Base-by-base conservation (phyloP, 345 rosid species). In the Eucalyptus victrix region DNA sequence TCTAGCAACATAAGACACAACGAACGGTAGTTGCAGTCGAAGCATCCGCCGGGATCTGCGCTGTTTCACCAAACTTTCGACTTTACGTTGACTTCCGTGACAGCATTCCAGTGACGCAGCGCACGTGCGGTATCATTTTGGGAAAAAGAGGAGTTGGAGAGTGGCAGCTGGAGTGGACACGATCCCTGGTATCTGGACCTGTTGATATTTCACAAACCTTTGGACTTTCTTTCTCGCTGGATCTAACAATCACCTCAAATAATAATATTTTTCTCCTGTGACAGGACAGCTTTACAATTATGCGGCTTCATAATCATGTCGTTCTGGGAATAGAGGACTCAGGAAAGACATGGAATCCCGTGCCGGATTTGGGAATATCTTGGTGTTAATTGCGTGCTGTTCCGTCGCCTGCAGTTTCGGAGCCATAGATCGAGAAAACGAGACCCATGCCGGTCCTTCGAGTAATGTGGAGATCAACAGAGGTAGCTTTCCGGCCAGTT, bases 401-500 rank as follows among this genome's bases (percentile, higher is more conserved):
- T 40, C 85, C 16, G 28, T 76, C 2, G 85, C 85, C 85, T 40
- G 30, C 85, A 76, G 85, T 40, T 76, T 40, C 47, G 30, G 85
- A 11, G 42, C 47, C 16, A 13, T 11, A 24, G 47, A 21, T 40
- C 16, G 3, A 37, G 85, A 42, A 40, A 40, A 40, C 15, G 0
- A 40, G 28, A 76, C 30, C 47, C 16, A 12, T 26, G 16, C 28
- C 47, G 5, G 16, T 23, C 85, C 85, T 76, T 40, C 28, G 47
- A 4, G 47, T 21, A 23, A 21, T 40, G 9, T 76, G 85, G 58
- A 37, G 23, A 89, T 91, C 40, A 80, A 85, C 90, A 65, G 92
- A 76, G 51, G 89, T 58, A 89, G 87, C 51, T 91, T 91, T 49
- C 92, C 92, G 3, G 49, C 87, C 1, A 90, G 88, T 86, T 89